Evolutionary conservation across 2,329 filamentous ascomycete genomes (phyloP).

Genomic region (Hymenoscyphus infarciens): DNA sequence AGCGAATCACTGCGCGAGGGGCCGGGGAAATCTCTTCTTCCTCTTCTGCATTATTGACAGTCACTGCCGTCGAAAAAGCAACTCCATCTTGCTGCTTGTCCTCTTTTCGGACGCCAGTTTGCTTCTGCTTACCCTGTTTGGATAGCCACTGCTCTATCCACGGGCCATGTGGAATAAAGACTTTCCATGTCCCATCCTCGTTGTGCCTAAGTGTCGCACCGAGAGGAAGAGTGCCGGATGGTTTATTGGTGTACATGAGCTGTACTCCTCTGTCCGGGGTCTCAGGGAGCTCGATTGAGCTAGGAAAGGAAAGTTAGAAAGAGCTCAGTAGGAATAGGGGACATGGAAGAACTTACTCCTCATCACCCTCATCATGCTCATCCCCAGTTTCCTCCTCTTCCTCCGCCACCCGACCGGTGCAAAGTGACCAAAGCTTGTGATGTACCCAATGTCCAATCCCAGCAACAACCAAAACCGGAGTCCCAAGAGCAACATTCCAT

Average conservation of each 20-base stretch:
- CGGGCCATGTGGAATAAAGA: not conserved
- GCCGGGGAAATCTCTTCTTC: not conserved
- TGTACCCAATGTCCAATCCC: not conserved
- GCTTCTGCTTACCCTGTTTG: not conserved
- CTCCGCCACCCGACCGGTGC: not conserved
- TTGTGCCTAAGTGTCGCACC: not conserved
- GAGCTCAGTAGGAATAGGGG: too few species aligned
- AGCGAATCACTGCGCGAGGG: too few species aligned
- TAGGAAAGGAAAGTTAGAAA: too few species aligned
- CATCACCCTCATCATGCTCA: not conserved
- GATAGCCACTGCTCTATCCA: not conserved
- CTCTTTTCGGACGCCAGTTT: too few species aligned
- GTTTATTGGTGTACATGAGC: not conserved
- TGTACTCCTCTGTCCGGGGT: not conserved
- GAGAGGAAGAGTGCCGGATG: not conserved
- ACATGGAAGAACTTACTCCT: too few species aligned
- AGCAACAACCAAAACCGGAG: conserved; percentile 1
- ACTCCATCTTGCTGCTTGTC: not conserved
- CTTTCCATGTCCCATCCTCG: not conserved
- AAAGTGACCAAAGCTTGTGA: not conserved
- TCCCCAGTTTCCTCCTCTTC: not conserved
- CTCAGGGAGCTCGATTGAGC: not conserved
- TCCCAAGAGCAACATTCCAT: conserved; percentile 6
- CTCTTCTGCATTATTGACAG: not conserved
- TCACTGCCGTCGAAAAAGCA: not conserved